Percentiles rank a stretch among this genome's conserved stretches.
These are phyloP conservation scores for Hymenoscyphus fructigenus DNA, from an alignment of 2,329 filamentous ascomycete species.

Conservation along the genomic window DNA sequence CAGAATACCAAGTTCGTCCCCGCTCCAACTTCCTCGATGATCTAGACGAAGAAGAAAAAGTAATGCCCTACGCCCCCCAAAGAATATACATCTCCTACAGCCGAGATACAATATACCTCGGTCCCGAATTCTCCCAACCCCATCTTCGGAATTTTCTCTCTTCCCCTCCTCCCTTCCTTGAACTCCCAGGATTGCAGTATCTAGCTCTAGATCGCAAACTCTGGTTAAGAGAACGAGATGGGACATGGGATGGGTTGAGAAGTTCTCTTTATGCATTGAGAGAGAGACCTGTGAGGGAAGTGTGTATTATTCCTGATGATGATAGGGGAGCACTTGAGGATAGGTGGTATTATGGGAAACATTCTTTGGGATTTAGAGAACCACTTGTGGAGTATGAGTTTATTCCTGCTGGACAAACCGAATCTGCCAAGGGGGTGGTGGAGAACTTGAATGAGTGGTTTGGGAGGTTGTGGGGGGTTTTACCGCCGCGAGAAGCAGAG, in stretches of 20 bases:
- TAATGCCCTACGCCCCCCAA: conserved; percentile 16
- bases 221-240: conserved; percentile 11
- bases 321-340: conserved; percentile 18
- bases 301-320: conserved; percentile 27
- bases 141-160: conserved; percentile 21
- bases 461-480: conserved; percentile 15
- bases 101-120: conserved; percentile 27
- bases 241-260: conserved; percentile 16
- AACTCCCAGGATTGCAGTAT: conserved; percentile 20
- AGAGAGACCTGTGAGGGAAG: conserved; percentile 17
- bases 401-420: conserved; percentile 3
- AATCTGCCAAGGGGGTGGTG: conserved; percentile 16
- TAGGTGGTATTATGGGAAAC: conserved; percentile 23
- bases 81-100: conserved; percentile 21
- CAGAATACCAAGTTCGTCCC: neutral
- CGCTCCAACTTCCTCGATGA: neutral
- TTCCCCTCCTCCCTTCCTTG: conserved; percentile 8
- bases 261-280: conserved; percentile 18
- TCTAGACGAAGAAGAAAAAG: neutral
- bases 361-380: conserved; percentile 18
- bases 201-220: conserved; percentile 23
- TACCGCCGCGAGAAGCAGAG: neutral
- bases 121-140: conserved; percentile 22
- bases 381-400: conserved; percentile 19
- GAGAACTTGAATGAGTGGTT: conserved; percentile 23